phyloP scores from a whole-genome alignment of 2,329 filamentous ascomycete genomes.

The Ophiostoma novo-ulmi region DNA sequence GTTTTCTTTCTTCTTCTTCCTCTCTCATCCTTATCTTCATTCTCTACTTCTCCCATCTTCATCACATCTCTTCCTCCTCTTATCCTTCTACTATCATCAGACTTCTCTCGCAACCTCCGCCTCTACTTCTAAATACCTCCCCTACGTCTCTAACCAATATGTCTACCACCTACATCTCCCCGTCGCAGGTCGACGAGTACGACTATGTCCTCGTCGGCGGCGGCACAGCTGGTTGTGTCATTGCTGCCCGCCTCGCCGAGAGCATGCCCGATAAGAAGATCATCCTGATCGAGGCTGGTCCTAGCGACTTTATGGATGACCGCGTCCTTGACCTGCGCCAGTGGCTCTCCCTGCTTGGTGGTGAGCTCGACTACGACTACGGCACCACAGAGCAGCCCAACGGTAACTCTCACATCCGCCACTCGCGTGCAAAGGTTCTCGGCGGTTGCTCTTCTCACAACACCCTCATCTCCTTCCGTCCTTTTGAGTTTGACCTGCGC shows the following conservation, averaged over 20 bases:
- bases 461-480: slow-evolving; percentile 59
- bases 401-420: slow-evolving; percentile 83
- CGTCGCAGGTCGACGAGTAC: slow-evolving; percentile 61
- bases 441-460: slow-evolving; percentile 93
- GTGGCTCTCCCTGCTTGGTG: slow-evolving; percentile 79
- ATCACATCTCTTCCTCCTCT: neutral
- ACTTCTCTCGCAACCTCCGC: neutral
- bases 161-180: slow-evolving; percentile 64
- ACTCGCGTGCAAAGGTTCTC: slow-evolving; percentile 86
- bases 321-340: slow-evolving; percentile 80
- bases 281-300: slow-evolving; percentile 81
- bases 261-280: slow-evolving; percentile 73
- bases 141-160: slow-evolving; percentile 35
- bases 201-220: slow-evolving; percentile 85
- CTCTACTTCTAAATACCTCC: neutral
- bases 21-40: neutral
- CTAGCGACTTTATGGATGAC: slow-evolving; percentile 83
- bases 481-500: slow-evolving; percentile 82
- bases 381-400: slow-evolving; percentile 83
- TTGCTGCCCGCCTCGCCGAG: slow-evolving; percentile 72
- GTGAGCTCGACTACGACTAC: slow-evolving; percentile 88
- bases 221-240: slow-evolving; percentile 79
- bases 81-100: neutral
- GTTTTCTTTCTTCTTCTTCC: neutral
- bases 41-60: neutral